These are phyloP conservation scores for Dysphania ambrosioides DNA, from an alignment of 148 eudicot species.

Conservation along the genomic window DNA sequence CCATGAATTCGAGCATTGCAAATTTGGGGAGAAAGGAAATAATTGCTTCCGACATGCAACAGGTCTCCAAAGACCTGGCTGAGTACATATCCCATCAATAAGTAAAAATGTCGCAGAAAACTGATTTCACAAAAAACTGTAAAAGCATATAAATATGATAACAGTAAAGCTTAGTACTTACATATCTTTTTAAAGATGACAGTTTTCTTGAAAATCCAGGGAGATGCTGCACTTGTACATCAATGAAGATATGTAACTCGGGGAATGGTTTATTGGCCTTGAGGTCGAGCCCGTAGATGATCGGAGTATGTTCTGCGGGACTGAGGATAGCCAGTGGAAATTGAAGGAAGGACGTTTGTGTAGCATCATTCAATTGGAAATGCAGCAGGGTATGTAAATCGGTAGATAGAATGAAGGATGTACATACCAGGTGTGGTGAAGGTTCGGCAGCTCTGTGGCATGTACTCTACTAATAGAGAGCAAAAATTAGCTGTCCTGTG, in stretches of 20 bases:
- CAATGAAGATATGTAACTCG: slow-evolving; percentile 54
- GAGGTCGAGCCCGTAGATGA: slow-evolving; percentile 55
- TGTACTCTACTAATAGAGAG: slow-evolving; percentile 4
- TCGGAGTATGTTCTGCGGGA: slow-evolving; percentile 47
- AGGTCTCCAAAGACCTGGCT: slow-evolving; percentile 60
- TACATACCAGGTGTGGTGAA: slow-evolving; percentile 41
- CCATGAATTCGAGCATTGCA: slow-evolving; percentile 63
- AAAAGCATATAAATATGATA: background rate
- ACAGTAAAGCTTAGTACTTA: background rate
- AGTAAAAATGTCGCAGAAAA: slow-evolving; percentile 31
- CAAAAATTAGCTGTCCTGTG: background rate
- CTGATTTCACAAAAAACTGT: background rate
- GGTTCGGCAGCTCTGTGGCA: slow-evolving; percentile 24
- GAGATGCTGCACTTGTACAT: slow-evolving; percentile 46
- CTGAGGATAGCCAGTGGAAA: slow-evolving; percentile 40
- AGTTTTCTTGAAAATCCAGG: slow-evolving; percentile 22
- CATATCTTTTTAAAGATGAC: background rate
- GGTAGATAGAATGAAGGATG: slow-evolving; percentile 39
- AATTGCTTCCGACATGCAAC: slow-evolving; percentile 61
- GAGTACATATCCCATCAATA: slow-evolving; percentile 45
- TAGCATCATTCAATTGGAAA: slow-evolving; percentile 45
- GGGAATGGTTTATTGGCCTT: slow-evolving; percentile 59
- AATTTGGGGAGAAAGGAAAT: slow-evolving; percentile 59
- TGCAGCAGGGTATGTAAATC: slow-evolving; percentile 47
- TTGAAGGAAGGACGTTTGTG: slow-evolving; percentile 35